Base-by-base conservation (phyloP, 768 basidiomycete species). In the Lentinus tigrinus region DNA sequence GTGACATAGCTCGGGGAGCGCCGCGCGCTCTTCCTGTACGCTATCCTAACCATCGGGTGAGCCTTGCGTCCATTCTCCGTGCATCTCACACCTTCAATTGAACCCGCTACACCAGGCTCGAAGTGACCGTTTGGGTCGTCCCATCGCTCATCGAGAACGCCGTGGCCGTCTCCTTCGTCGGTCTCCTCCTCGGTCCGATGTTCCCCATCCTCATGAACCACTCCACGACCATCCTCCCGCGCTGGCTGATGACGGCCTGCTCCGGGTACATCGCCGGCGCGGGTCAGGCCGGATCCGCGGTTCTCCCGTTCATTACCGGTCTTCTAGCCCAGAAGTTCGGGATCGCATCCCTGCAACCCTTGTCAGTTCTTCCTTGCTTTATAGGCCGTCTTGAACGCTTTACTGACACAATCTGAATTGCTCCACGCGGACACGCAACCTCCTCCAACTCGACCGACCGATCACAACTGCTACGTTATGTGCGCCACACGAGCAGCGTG, bases 271-370 rank as follows among this genome's bases (percentile, higher is more conserved):
- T 76, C 42, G 68, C 70, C 3, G 72, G 73, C 16, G 59, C 70
- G 39, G 89, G 90, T 0, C 85, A 87, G 66, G 83, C 87, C 3
- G 90, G 90, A 17, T 84, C 84, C 40, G 89, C 89, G 0, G 60
- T 88, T 7, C 65, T 91, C 4, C 89, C 91, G 0, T 90, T 92
- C 63, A 78, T 90, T 59, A 87, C 87, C 0, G 89, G 89, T 23
- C 79, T 84, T 2, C 78, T 92, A 24, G 81, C 89, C 6, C 77
- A 78, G 24, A 83, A 77, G 58, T 80, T 83, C 38, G 89, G 81
- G 0, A 87, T 89, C 42, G 73, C 75, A 56, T 80, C 77, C 60
- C 67, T 88, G 55, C 85, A 87, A 62, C 86, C 87, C 7, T 69
- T 87, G 85, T 87, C 62, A 69, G 85, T 72, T 7, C 24, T 52